Percentiles rank a stretch among this genome's conserved stretches.
phyloP scores from a whole-genome alignment of 2,329 filamentous ascomycete species.

The Microsporum audouinii region DNA sequence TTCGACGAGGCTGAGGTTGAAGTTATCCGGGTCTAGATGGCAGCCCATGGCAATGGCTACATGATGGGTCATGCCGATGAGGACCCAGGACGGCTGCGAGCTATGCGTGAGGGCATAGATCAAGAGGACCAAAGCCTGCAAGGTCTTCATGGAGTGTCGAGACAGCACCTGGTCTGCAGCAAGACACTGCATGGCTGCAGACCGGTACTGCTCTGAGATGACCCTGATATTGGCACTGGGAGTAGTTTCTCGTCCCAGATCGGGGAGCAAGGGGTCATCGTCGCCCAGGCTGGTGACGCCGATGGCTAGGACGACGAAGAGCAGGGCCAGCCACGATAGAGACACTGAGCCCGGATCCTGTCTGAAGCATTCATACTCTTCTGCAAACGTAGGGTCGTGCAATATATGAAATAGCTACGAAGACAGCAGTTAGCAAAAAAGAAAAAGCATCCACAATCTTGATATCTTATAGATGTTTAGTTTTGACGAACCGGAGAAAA shows the following conservation, averaged over 20 bases:
- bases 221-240: constrained; percentile 28
- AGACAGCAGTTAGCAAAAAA: neutral
- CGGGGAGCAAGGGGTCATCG: constrained; percentile 26
- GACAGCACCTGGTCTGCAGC: constrained; percentile 30
- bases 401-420: constrained; percentile 30
- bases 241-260: constrained; percentile 28
- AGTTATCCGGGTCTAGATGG: constrained; percentile 31
- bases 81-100: constrained; percentile 28
- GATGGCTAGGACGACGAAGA: constrained; percentile 31
- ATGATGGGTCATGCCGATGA: constrained; percentile 31
- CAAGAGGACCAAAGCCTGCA: constrained; percentile 32
- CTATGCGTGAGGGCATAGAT: constrained; percentile 30
- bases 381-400: constrained; percentile 32
- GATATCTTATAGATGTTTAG: neutral
- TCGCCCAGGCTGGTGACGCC: constrained; percentile 29
- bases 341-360: constrained; percentile 27
- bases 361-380: constrained; percentile 29
- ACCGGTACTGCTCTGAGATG: constrained; percentile 29
- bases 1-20: constrained; percentile 26
- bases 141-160: constrained; percentile 30
- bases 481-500: constrained; percentile 27
- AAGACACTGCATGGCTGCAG: constrained; percentile 29
- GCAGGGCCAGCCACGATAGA: constrained; percentile 29
- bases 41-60: constrained; percentile 34
- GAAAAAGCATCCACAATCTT: neutral